phyloP scores from a whole-genome alignment of 176 grass and related monocot species.

The Hsuehochloa calcarea region DNA sequence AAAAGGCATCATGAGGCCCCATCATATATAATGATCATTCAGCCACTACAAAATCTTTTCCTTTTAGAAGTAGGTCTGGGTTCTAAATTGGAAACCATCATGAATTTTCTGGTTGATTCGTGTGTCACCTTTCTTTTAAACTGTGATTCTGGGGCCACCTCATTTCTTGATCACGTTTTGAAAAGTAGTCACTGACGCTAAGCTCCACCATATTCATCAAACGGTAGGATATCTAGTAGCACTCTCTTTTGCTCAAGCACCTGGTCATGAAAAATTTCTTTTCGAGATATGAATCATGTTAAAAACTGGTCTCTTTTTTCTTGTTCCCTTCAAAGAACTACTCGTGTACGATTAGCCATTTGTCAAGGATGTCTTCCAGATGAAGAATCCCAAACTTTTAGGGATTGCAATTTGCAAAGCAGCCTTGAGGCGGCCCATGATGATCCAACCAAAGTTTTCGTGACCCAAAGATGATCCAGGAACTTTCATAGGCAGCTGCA shows the following conservation, averaged over 20 bases:
- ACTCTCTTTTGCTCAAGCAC: neutral
- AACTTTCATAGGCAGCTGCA: conserved; percentile 40
- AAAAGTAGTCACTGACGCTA: neutral
- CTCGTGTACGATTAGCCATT: neutral
- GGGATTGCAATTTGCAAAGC: neutral
- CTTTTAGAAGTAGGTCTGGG: conserved; percentile 13
- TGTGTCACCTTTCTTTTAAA: neutral
- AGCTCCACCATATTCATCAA: neutral
- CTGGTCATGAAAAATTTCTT: neutral
- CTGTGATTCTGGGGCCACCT: neutral
- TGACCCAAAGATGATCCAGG: conserved; percentile 38
- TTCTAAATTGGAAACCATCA: conserved; percentile 18
- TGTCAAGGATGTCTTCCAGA: neutral
- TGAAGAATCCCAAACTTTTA: neutral
- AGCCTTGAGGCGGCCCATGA: neutral
- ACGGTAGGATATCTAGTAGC: neutral
- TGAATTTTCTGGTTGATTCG: no score
- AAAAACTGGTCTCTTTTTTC: neutral
- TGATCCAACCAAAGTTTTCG: conserved; percentile 15
- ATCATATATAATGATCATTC: neutral
- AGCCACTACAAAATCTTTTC: conserved; percentile 6
- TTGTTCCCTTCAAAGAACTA: neutral
- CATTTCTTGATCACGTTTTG: neutral
- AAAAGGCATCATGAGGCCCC: neutral
- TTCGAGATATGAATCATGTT: neutral